These are phyloP conservation scores for Tetraselmis striata DNA, from an alignment of 139 green algal genomes.

Conservation along the genomic window DNA sequence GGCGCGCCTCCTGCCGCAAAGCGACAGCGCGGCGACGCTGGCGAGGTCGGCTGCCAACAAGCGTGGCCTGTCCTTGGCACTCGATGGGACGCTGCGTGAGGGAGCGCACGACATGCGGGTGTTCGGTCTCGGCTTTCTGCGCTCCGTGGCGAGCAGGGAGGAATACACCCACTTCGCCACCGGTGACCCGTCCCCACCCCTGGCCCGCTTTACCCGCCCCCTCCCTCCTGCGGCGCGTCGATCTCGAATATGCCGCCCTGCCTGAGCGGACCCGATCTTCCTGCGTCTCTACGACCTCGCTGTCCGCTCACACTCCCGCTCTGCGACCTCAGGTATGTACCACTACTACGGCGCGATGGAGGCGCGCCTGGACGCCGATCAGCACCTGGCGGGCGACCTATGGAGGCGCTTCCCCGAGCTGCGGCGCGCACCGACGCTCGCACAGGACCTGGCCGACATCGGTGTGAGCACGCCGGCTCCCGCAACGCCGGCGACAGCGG, in stretches of 20 bases:
- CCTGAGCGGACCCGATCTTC: too few relatives aligned
- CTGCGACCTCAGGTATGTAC: neutral
- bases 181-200: too few relatives aligned
- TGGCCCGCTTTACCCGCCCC: too few relatives aligned
- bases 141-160: neutral
- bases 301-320: too few relatives aligned
- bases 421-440: neutral
- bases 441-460: neutral
- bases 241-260: too few relatives aligned
- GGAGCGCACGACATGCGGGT: conserved; percentile 9
- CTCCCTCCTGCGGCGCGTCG: too few relatives aligned
- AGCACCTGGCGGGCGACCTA: neutral
- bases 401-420: neutral
- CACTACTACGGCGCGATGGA: conserved; percentile 5
- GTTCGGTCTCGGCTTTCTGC: conserved; percentile 3
- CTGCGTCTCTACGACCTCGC: too few relatives aligned
- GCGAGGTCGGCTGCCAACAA: neutral
- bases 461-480: too few relatives aligned
- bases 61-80: neutral
- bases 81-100: neutral
- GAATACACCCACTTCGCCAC: conserved; percentile 1
- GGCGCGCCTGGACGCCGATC: neutral
- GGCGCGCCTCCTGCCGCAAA: neutral
- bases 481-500: neutral
- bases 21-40: neutral